A percentile compares a stretch with the other conserved stretches of the same genome.
These are phyloP conservation scores for Geosmithia putterillii DNA, from an alignment of 2,329 filamentous ascomycete genomes.

Conservation along the genomic window DNA sequence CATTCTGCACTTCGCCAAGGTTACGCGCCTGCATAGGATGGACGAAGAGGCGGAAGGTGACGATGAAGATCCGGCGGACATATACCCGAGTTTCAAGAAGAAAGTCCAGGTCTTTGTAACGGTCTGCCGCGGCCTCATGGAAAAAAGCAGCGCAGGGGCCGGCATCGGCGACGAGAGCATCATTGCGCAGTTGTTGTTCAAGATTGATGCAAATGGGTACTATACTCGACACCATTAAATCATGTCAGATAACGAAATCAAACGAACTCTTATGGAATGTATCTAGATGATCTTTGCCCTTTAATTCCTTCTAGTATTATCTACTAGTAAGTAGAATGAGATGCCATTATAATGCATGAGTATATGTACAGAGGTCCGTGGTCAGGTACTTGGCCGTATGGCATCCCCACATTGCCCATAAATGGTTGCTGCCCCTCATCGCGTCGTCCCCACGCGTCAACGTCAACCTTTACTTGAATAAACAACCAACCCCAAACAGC, in stretches of 20 bases:
- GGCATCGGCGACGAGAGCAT: conserved; percentile 38
- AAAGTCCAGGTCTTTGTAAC: conserved; percentile 64
- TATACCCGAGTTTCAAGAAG: conserved; percentile 57
- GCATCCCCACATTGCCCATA: neutral
- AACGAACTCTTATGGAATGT: neutral
- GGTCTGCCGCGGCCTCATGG: conserved; percentile 56
- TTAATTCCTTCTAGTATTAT: neutral
- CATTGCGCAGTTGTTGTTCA: conserved; percentile 55
- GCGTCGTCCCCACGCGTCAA: conserved; percentile 15
- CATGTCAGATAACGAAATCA: neutral
- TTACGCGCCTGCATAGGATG: conserved; percentile 7
- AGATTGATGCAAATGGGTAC: conserved; percentile 60
- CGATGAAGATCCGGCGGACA: conserved; percentile 7
- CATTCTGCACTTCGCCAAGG: conserved; percentile 60
- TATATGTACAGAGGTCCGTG: neutral
- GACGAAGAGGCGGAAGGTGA: conserved; percentile 5
- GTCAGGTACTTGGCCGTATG: neutral
- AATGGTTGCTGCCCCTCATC: conserved; percentile 16
- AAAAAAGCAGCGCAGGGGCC: conserved; percentile 35
- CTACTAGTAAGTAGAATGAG: no score
- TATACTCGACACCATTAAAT: conserved; percentile 28
- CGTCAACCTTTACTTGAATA: neutral
- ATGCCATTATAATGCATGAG: no score
- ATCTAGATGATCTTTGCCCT: no score
- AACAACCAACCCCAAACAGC: neutral